Evolutionary conservation across 2,329 filamentous ascomycete genomes (phyloP).

Genomic region (Aspergillus sp.): DNA sequence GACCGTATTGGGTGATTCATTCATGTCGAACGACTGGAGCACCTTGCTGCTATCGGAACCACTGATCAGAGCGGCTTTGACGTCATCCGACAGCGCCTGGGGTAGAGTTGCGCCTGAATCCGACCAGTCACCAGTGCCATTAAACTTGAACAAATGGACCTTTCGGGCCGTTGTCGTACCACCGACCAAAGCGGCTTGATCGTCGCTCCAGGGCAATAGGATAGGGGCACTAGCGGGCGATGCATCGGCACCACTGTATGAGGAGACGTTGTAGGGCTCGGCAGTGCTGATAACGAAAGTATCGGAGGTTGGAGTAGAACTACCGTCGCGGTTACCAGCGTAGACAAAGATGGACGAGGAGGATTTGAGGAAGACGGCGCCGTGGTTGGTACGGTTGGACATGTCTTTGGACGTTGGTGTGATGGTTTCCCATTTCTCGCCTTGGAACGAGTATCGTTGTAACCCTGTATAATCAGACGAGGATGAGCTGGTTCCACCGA

Average conservation of each 20-base stretch:
- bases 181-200: constrained; percentile 66
- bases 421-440: constrained; percentile 54
- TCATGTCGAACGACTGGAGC: constrained; percentile 71
- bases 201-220: constrained; percentile 66
- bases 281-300: constrained; percentile 67
- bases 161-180: constrained; percentile 57
- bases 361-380: constrained; percentile 64
- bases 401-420: constrained; percentile 47
- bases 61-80: constrained; percentile 59
- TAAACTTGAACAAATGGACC: constrained; percentile 65
- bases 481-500: constrained; percentile 63
- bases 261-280: constrained; percentile 56
- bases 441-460: constrained; percentile 58
- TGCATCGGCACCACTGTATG: constrained; percentile 51
- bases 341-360: constrained; percentile 72
- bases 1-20: constrained; percentile 66
- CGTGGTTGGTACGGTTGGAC: constrained; percentile 67
- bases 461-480: constrained; percentile 60
- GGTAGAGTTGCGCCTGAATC: constrained; percentile 60
- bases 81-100: constrained; percentile 51
- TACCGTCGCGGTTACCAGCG: constrained; percentile 62
- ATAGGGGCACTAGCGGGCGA: constrained; percentile 62
- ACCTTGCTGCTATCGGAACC: constrained; percentile 72
- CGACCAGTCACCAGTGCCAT: constrained; percentile 53
- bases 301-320: constrained; percentile 55